Evolutionary conservation across 208 protist species (phyloP), one percentile per base, ranked within the genome.

Genomic region (Crithidia acanthocephali): DNA sequence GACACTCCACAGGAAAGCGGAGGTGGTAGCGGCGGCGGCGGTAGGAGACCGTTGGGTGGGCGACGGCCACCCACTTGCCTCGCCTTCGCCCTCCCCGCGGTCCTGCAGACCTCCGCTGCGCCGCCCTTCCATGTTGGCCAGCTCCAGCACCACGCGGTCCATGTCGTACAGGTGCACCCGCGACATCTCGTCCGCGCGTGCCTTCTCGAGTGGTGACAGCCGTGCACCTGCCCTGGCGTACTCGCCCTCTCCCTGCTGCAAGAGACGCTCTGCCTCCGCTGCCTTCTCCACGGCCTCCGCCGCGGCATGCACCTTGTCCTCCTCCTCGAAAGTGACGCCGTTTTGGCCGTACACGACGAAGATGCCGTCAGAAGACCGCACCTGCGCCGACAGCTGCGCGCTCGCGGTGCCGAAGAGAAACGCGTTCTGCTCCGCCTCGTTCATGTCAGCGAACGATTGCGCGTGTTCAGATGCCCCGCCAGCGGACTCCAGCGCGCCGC

Each of bases 391-490:
- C n/a, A 80, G 57, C 44, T 28, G 47, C 45, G 79, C 74, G 48
- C 67, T 63, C 4, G 37, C 50, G 2, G 33, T 25, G 1, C 81
- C 81, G 33, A 87, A 87, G 15, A 87, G 71, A 37, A 76, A 55
- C 9, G 45, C 53, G 64, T 84, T 84, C 61, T 82, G 70, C 68
- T 87, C 73, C 30, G 23, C 45, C 62, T 87, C 82, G 15, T 35
- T 73, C 53, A 87, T 55, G 16, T 13, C 47, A 0, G 47, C 51
- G 56, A 60, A 76, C 37, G 55, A 22, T 20, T 44, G 61, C 1
- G n/a, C 8, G 28, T 37, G 28, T 23, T 37, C 23, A 0, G 5
- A 22, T 8, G 23, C 22, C 5, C 3, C 33, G 7, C 22, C 50
- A 10, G 0, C 22, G 32, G 30, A 13, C 16, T 53, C n/a, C 2